Evolutionary conservation across 2,329 filamentous ascomycete species (phyloP).

Genomic region (Neopestalotiopsis clavispora): DNA sequence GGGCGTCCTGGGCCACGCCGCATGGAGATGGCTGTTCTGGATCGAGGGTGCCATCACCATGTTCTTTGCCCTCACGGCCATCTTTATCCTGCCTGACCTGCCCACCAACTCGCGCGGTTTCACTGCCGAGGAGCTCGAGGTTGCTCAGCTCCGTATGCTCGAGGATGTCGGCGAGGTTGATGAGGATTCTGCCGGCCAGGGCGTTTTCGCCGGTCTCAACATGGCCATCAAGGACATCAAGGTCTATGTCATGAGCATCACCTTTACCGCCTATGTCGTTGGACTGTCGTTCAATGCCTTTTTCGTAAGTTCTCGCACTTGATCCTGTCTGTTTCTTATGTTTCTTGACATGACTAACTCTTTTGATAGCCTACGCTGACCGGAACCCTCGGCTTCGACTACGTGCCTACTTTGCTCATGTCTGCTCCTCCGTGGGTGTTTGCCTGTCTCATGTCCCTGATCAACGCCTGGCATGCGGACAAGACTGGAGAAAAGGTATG

Average conservation of each 20-base stretch:
- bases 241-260: conserved; percentile 68
- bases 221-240: conserved; percentile 66
- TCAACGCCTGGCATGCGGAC: conserved; percentile 62
- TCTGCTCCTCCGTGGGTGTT: conserved; percentile 64
- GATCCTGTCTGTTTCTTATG: not conserved
- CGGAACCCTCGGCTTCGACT: conserved; percentile 55
- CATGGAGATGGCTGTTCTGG: conserved; percentile 62
- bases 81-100: conserved; percentile 57
- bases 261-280: conserved; percentile 65
- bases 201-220: conserved; percentile 56
- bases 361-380: conserved; percentile 52
- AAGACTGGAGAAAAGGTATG: conserved; percentile 55
- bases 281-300: conserved; percentile 64
- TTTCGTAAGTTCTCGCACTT: conserved; percentile 44
- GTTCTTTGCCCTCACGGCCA: conserved; percentile 49
- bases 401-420: conserved; percentile 59
- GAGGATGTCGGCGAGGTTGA: conserved; percentile 64
- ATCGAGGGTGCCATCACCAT: conserved; percentile 61
- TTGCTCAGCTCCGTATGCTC: conserved; percentile 60
- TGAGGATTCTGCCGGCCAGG: conserved; percentile 53
- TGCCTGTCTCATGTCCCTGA: conserved; percentile 59
- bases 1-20: conserved; percentile 55
- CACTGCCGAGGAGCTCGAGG: conserved; percentile 59
- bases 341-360: conserved; percentile 4
- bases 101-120: conserved; percentile 63